phyloP scores from a whole-genome alignment of 1,139 yeast genomes.

The Starmera stellimalicola region DNA sequence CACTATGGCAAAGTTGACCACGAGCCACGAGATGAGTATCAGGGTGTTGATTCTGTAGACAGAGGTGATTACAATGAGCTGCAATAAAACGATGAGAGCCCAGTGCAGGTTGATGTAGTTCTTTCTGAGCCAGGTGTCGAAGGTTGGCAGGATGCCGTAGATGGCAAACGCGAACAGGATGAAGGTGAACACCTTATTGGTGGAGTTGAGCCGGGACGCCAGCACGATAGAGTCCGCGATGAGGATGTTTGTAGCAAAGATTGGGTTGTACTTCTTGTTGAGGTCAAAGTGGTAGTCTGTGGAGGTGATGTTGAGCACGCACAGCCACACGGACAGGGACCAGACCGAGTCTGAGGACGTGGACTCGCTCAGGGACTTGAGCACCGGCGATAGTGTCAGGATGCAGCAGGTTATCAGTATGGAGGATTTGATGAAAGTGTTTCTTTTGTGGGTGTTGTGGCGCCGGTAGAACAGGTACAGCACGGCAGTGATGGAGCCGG shows the following conservation, averaged over 20 bases:
- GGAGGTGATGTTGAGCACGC: slow-evolving; percentile 34
- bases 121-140: slow-evolving; percentile 49
- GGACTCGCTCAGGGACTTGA: slow-evolving; percentile 79
- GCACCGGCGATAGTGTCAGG: slow-evolving; percentile 76
- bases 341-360: slow-evolving; percentile 93
- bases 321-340: slow-evolving; percentile 79
- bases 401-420: slow-evolving; percentile 59
- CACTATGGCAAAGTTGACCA: slow-evolving; percentile 36
- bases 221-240: slow-evolving; percentile 82
- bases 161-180: slow-evolving; percentile 63
- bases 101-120: slow-evolving; percentile 26
- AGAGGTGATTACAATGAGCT: slow-evolving; percentile 19
- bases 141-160: slow-evolving; percentile 64
- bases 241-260: slow-evolving; percentile 74
- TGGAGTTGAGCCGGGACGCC: slow-evolving; percentile 71
- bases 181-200: slow-evolving; percentile 75
- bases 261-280: slow-evolving; percentile 33
- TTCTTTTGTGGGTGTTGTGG: slow-evolving; percentile 4
- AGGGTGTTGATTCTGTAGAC: slow-evolving; percentile 30
- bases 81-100: slow-evolving; percentile 9
- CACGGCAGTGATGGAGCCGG: slow-evolving; percentile 21
- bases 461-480: slow-evolving; percentile 29
- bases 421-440: slow-evolving; percentile 46
- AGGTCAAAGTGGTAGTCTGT: slow-evolving; percentile 17
- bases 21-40: slow-evolving; percentile 39